These are phyloP conservation scores for Ustulina deusta DNA, from an alignment of 2,329 filamentous ascomycete genomes.

Conservation along the genomic window DNA sequence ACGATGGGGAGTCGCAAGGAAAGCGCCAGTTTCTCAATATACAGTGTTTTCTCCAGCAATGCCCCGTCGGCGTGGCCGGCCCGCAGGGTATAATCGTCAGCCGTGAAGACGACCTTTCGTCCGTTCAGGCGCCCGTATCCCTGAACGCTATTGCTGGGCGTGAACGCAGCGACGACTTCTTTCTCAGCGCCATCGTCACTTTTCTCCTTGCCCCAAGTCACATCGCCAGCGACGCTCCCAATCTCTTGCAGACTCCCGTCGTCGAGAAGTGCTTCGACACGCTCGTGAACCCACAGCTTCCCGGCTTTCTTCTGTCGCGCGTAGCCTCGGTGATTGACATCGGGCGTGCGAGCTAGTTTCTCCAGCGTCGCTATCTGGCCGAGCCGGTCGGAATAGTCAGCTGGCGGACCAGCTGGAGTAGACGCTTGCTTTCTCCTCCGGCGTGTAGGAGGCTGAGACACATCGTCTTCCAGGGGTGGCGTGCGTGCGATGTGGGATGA, in stretches of 20 bases:
- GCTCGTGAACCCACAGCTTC: slow-evolving; percentile 38
- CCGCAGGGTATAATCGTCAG: slow-evolving; percentile 36
- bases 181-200: slow-evolving; percentile 20
- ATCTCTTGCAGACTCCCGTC: slow-evolving; percentile 34
- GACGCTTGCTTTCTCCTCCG: slow-evolving; percentile 26
- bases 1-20: slow-evolving; percentile 36
- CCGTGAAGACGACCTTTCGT: slow-evolving; percentile 36
- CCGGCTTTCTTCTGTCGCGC: slow-evolving; percentile 37
- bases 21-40: slow-evolving; percentile 37
- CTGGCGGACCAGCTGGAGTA: slow-evolving; percentile 20
- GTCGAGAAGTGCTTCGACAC: slow-evolving; percentile 38
- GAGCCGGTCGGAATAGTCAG: slow-evolving; percentile 38
- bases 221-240: slow-evolving; percentile 36
- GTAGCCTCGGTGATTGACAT: slow-evolving; percentile 36
- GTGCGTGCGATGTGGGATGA: slow-evolving; percentile 30
- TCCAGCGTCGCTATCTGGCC: slow-evolving; percentile 35
- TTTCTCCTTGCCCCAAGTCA: slow-evolving; percentile 28
- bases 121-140: slow-evolving; percentile 33
- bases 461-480: slow-evolving; percentile 3
- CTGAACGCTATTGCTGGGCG: slow-evolving; percentile 38
- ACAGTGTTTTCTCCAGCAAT: slow-evolving; percentile 35
- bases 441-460: background rate
- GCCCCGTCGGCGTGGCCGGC: slow-evolving; percentile 38
- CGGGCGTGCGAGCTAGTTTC: slow-evolving; percentile 34
- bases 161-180: slow-evolving; percentile 29